Percentiles rank a stretch among this genome's conserved stretches.
phyloP scores from a whole-genome alignment of 495 filamentous ascomycete genomes.

The Bathelium albidoporum region DNA sequence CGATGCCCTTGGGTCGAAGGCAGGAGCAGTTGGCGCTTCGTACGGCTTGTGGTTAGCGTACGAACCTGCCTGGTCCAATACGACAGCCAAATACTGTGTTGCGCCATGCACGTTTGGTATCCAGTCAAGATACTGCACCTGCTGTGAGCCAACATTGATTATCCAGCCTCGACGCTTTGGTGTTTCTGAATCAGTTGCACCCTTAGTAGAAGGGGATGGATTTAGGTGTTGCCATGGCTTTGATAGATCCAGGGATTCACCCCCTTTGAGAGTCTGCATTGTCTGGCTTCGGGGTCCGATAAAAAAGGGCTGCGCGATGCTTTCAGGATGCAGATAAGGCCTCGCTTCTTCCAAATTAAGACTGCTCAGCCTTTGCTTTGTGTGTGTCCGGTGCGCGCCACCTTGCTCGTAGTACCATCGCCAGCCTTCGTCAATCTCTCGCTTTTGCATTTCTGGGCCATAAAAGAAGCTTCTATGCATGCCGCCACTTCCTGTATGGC shows the following conservation, averaged over 20 bases:
- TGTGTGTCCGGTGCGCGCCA: slow-evolving; percentile 30
- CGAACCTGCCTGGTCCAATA: slow-evolving; percentile 16
- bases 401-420: slow-evolving; percentile 45
- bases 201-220: neutral
- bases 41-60: slow-evolving; percentile 9
- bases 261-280: neutral
- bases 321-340: slow-evolving; percentile 37
- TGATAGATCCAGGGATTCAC: neutral
- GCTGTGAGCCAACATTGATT: slow-evolving; percentile 41
- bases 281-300: slow-evolving; percentile 34
- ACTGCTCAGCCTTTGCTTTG: slow-evolving; percentile 23
- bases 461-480: slow-evolving; percentile 37
- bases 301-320: slow-evolving; percentile 36
- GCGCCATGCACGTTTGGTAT: slow-evolving; percentile 42
- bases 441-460: slow-evolving; percentile 32
- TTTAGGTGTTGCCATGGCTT: neutral
- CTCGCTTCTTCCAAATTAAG: slow-evolving; percentile 19
- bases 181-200: neutral
- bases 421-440: slow-evolving; percentile 41
- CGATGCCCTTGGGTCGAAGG: slow-evolving; percentile 39
- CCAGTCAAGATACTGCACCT: slow-evolving; percentile 47
- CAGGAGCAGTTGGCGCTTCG: slow-evolving; percentile 29
- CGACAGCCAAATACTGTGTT: slow-evolving; percentile 47
- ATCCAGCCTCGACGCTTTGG: slow-evolving; percentile 40
- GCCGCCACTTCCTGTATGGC: slow-evolving; percentile 26